phyloP scores from a whole-genome alignment of 768 basidiomycete species.

The Zangia roseola region DNA sequence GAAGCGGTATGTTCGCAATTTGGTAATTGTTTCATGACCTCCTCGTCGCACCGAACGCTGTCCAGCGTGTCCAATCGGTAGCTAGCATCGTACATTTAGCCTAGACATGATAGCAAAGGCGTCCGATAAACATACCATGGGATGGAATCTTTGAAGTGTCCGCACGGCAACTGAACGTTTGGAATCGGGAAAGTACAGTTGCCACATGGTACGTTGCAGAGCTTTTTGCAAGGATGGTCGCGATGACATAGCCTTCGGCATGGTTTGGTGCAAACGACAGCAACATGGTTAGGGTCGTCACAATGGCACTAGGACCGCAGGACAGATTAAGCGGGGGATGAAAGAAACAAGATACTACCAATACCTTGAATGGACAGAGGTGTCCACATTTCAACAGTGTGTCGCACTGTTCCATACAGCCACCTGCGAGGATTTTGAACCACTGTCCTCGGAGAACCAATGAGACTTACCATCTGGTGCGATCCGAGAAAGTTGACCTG shows the following conservation, averaged over 20 bases:
- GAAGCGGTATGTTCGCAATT: conserved; percentile 52
- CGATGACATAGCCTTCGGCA: conserved; percentile 54
- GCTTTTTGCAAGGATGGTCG: conserved; percentile 55
- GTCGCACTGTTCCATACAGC: conserved; percentile 59
- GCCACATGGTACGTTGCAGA: conserved; percentile 54
- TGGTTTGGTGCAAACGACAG: conserved; percentile 44
- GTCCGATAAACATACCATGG: conserved; percentile 43
- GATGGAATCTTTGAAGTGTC: conserved; percentile 44
- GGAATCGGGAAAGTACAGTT: conserved; percentile 47
- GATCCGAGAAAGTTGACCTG: conserved; percentile 48
- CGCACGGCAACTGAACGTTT: conserved; percentile 55
- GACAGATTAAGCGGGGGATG: neutral
- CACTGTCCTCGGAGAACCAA: neutral
- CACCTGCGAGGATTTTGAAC: conserved; percentile 39
- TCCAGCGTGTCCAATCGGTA: conserved; percentile 44
- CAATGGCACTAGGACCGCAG: conserved; percentile 50
- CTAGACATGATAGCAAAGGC: neutral
- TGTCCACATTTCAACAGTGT: conserved; percentile 59
- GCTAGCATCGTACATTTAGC: conserved; percentile 31
- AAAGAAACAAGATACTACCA: neutral
- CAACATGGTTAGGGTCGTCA: conserved; percentile 54
- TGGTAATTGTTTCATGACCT: conserved; percentile 44
- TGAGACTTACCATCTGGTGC: conserved; percentile 54
- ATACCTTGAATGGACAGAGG: conserved; percentile 59
- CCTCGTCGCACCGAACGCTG: conserved; percentile 41